A percentile compares a stretch with the other conserved stretches of the same genome.
Evolutionary conservation across 345 rosid genomes (phyloP).

Genomic region (Gossypium raimondii): DNA sequence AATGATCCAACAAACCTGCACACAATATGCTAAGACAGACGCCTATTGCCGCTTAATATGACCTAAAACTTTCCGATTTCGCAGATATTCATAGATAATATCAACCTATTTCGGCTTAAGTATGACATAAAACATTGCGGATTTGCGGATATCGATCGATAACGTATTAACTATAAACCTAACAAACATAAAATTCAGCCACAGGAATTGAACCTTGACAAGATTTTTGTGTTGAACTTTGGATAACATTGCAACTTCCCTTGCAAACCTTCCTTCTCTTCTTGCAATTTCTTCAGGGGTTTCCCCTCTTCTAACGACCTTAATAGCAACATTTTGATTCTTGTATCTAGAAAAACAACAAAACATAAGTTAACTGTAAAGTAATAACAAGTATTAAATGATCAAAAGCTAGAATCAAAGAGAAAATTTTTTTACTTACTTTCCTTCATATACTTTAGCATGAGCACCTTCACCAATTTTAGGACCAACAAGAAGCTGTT

Average conservation of each 20-base stretch:
- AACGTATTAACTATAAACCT: background rate
- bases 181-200: background rate
- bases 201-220: slow-evolving; percentile 57
- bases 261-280: slow-evolving; percentile 67
- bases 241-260: slow-evolving; percentile 89
- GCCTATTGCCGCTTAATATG: background rate
- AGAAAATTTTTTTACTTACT: slow-evolving; percentile 58
- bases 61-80: background rate
- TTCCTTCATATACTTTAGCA: slow-evolving; percentile 77
- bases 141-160: background rate
- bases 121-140: background rate
- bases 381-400: background rate
- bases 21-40: slow-evolving; percentile 8
- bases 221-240: slow-evolving; percentile 90
- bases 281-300: slow-evolving; percentile 81
- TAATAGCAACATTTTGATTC: slow-evolving; percentile 82
- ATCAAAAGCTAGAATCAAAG: background rate
- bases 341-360: slow-evolving; percentile 47
- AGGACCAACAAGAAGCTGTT: slow-evolving; percentile 92
- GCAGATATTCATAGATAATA: background rate
- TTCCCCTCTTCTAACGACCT: slow-evolving; percentile 74
- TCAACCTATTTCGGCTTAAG: background rate
- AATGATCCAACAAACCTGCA: slow-evolving; percentile 49
- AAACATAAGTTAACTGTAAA: slow-evolving; percentile 7
- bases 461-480: slow-evolving; percentile 59